Conservation (phyloP, 1,284 basidiomycete genomes). For the Cryptococcus hybrid region DNA sequence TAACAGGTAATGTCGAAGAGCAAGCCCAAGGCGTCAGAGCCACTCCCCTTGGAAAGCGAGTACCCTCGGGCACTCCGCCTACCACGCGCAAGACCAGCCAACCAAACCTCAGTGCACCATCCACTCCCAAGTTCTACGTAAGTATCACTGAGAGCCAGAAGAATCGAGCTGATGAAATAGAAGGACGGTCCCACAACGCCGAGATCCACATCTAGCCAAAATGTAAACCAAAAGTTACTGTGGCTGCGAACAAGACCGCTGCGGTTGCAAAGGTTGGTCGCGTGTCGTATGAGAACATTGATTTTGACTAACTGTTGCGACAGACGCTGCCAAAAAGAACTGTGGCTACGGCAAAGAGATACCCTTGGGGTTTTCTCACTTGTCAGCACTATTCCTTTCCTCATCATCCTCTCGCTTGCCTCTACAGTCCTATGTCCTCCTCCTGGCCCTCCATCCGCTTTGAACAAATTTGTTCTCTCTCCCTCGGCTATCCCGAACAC, state of each 20-base stretch:
- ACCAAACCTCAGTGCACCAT: constrained; percentile 6
- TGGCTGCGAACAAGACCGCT: constrained; percentile 15
- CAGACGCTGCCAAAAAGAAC: constrained; percentile 13
- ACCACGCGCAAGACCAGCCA: constrained; percentile 13
- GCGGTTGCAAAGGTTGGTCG: constrained; percentile 25
- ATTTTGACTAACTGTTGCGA: neutral
- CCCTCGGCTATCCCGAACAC: constrained; percentile 28
- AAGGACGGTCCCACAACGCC: no score
- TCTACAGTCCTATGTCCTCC: constrained; percentile 46
- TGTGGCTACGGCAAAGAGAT: constrained; percentile 21
- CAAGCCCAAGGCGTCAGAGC: constrained; percentile 7
- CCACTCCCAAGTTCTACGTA: constrained; percentile 27
- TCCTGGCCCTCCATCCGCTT: constrained; percentile 17
- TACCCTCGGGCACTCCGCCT: constrained; percentile 7
- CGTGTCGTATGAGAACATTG: neutral
- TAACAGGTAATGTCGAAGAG: constrained; percentile 10
- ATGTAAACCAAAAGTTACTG: no score
- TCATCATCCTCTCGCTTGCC: constrained; percentile 38
- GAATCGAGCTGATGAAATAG: no score
- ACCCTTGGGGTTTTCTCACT: constrained; percentile 32
- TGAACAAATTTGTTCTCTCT: constrained; percentile 33
- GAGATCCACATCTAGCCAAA: no score
- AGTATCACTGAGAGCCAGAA: neutral
- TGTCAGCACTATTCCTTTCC: constrained; percentile 36
- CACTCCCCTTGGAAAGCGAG: constrained; percentile 1